Base-by-base conservation (phyloP, 2,329 filamentous ascomycete species). In the Teratosphaeria viscida region DNA sequence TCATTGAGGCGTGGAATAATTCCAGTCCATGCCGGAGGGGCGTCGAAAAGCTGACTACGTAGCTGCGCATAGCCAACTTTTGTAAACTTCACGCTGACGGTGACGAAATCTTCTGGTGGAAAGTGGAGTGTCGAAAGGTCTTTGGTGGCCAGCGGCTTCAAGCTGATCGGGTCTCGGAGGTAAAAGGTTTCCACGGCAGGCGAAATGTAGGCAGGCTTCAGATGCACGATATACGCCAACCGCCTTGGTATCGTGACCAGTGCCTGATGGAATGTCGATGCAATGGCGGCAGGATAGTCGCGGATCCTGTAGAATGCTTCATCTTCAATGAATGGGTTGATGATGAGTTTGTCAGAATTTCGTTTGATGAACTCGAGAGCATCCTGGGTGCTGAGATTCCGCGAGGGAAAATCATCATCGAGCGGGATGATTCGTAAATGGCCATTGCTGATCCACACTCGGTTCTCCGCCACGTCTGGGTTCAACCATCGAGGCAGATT, bases 171-270 rank as follows among this genome's bases (percentile, higher is more conserved):
- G 68, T 97, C 92, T 62, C 94, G 85, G 14, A 96, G 81, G 72
- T 97, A 97, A 73, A 99, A 97, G 0, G 88, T 85, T 73, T 99
- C 95, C 2, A 92, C 83, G 1, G 90, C 91, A 0, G 91, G 85
- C 2, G 91, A 87, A 60, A 97, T 85, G 61, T 88, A 85, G 16
- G 85, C 82, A 0, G 92, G 89, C 26, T 86, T 84, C 52, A 82
- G 76, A 66, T 92, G 88, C 2, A 99, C 76, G 43, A 97, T 79
- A 65, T 86, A 86, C 6, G 91, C 92, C 32, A 96, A 76, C 65
- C 87, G 91, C 60, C 94, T 84, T 0, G 94, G 94, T 35, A 99
- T 80, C 0, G 83, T 87, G 29, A 90, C 77, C 3, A 85, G 74
- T 0, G 89, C 82, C 68, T 87, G 81, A 72, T 99, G 94, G n/a